Conservation (phyloP, 2,329 filamentous ascomycete genomes). For the Fusarium napiforme region DNA sequence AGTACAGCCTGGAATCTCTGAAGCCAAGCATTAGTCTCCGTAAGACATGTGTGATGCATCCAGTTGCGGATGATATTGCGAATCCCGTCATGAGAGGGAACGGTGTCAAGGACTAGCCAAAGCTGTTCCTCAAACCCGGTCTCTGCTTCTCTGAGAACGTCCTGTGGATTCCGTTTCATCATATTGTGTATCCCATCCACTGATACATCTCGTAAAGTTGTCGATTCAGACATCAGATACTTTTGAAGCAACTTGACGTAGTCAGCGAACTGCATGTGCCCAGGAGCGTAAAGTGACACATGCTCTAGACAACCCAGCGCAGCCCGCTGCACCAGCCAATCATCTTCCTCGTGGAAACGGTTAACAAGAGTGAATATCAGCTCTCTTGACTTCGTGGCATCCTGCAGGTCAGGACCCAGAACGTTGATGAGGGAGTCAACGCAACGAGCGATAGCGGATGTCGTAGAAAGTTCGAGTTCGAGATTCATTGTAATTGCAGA, state of each 20-base stretch:
- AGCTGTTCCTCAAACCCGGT: constrained; percentile 88
- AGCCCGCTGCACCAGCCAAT: constrained; percentile 76
- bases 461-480: constrained; percentile 84
- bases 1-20: constrained; percentile 88
- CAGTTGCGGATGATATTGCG: constrained; percentile 90
- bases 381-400: constrained; percentile 89
- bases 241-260: constrained; percentile 87
- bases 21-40: constrained; percentile 86
- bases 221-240: constrained; percentile 76
- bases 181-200: constrained; percentile 91
- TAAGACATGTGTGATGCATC: constrained; percentile 88
- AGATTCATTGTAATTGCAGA: constrained; percentile 89
- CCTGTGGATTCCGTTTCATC: constrained; percentile 90
- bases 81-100: constrained; percentile 81
- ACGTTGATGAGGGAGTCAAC: constrained; percentile 98
- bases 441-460: constrained; percentile 84
- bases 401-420: constrained; percentile 92
- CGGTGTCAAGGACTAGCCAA: constrained; percentile 87
- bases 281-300: constrained; percentile 89
- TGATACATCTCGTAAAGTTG: constrained; percentile 79
- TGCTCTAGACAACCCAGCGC: constrained; percentile 89
- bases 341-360: constrained; percentile 82
- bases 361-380: constrained; percentile 87
- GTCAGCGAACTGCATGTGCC: constrained; percentile 82
- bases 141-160: constrained; percentile 80